phyloP scores from a whole-genome alignment of 305 asterid species.

The Fraxinus greggii region DNA sequence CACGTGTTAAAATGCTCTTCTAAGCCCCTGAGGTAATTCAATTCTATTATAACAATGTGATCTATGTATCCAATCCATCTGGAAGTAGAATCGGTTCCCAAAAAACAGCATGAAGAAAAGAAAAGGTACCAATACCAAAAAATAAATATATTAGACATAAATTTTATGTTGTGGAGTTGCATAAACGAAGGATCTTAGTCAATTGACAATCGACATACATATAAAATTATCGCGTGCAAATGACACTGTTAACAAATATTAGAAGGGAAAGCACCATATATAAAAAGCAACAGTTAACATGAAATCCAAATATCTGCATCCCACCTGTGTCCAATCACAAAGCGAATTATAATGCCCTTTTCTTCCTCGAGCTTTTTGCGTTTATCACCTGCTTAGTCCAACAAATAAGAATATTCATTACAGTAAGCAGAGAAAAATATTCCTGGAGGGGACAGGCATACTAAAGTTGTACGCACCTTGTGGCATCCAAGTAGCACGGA shows the following conservation, averaged over 20 bases:
- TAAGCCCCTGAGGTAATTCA: background rate
- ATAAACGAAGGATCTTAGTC: background rate
- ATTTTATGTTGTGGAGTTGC: background rate
- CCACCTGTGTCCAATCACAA: conserved; percentile 1
- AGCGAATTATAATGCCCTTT: background rate
- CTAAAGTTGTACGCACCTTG: conserved; percentile 17
- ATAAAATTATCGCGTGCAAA: background rate
- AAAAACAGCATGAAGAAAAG: background rate
- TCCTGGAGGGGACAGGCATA: background rate
- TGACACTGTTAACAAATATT: background rate
- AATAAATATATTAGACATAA: background rate
- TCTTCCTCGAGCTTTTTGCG: conserved; percentile 35
- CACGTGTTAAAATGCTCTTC: conserved; percentile 6
- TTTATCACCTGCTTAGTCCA: conserved; percentile 31
- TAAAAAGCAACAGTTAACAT: background rate
- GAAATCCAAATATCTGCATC: background rate
- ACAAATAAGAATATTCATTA: background rate
- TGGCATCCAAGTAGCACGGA: conserved; percentile 36
- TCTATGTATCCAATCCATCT: background rate
- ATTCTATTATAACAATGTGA: background rate
- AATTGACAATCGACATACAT: background rate
- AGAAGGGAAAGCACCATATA: background rate
- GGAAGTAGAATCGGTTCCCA: background rate
- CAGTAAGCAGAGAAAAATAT: background rate
- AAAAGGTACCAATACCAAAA: background rate